phyloP scores from a whole-genome alignment of 345 rosid species.

The Brassica cretica region DNA sequence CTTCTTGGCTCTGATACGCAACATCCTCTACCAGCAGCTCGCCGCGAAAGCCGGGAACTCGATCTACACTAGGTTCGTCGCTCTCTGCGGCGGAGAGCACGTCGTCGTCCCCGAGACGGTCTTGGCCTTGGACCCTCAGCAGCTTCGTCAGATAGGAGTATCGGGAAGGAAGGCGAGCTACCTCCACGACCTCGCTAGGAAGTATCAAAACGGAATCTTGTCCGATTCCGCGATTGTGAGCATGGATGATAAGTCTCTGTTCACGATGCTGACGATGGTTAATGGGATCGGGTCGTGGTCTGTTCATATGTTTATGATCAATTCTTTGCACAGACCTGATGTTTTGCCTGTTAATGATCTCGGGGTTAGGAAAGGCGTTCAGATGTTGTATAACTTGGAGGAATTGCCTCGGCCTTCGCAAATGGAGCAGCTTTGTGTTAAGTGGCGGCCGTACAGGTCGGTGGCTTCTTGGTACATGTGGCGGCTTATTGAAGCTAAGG shows the following conservation, averaged over 20 bases:
- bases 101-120: conserved; percentile 72
- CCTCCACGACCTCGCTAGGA: conserved; percentile 86
- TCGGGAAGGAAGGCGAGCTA: conserved; percentile 89
- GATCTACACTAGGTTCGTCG: conserved; percentile 76
- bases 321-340: conserved; percentile 90
- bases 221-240: conserved; percentile 73
- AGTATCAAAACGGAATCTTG: conserved; percentile 76
- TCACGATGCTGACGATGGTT: conserved; percentile 94
- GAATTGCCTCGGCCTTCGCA: conserved; percentile 91
- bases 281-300: conserved; percentile 98
- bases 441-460: conserved; percentile 89
- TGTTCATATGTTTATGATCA: conserved; percentile 94
- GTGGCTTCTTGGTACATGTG: conserved; percentile 91
- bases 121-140: conserved; percentile 61
- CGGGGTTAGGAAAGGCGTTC: conserved; percentile 82
- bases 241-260: conserved; percentile 89
- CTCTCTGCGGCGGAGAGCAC: conserved; percentile 75
- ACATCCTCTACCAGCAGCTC: conserved; percentile 85
- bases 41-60: conserved; percentile 80
- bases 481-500: conserved; percentile 75
- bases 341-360: conserved; percentile 88
- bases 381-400: conserved; percentile 63
- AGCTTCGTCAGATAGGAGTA: conserved; percentile 83
- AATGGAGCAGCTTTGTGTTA: conserved; percentile 82
- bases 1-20: conserved; percentile 76